Conservation (phyloP, 345 rosid species). For the Euphorbia pulcherrima region DNA sequence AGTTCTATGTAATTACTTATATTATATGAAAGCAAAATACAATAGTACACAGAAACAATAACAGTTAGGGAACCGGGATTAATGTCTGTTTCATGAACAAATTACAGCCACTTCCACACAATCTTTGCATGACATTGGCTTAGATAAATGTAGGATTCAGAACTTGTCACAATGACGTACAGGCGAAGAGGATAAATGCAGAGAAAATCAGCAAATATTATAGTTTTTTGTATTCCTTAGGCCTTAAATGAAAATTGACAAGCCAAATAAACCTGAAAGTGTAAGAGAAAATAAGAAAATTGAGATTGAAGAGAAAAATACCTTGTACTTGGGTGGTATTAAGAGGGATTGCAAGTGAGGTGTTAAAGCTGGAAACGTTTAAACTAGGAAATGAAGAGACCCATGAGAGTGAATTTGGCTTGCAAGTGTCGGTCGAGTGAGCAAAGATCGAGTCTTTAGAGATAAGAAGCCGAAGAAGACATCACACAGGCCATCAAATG, state of each 20-base stretch:
- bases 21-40: not conserved
- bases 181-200: not conserved
- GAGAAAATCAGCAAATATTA: not conserved
- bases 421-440: conserved; percentile 19
- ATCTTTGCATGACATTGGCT: not conserved
- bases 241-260: not conserved
- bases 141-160: not conserved
- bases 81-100: conserved; percentile 10
- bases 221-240: no score
- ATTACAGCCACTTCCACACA: not conserved
- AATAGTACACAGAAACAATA: not conserved
- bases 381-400: conserved; percentile 46
- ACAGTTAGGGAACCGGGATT: not conserved
- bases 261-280: no score
- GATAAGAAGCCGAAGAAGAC: conserved; percentile 5
- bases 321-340: conserved; percentile 43
- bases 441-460: not conserved
- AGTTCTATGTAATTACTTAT: not conserved
- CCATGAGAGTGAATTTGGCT: conserved; percentile 53
- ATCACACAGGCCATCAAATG: conserved; percentile 16
- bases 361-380: conserved; percentile 28
- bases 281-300: not conserved
- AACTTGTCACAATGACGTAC: not conserved
- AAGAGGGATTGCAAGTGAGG: conserved; percentile 19
- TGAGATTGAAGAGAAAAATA: conserved; percentile 14